Base-by-base conservation (phyloP, 1,284 basidiomycete genomes). In the Trichosporon ovoides region DNA sequence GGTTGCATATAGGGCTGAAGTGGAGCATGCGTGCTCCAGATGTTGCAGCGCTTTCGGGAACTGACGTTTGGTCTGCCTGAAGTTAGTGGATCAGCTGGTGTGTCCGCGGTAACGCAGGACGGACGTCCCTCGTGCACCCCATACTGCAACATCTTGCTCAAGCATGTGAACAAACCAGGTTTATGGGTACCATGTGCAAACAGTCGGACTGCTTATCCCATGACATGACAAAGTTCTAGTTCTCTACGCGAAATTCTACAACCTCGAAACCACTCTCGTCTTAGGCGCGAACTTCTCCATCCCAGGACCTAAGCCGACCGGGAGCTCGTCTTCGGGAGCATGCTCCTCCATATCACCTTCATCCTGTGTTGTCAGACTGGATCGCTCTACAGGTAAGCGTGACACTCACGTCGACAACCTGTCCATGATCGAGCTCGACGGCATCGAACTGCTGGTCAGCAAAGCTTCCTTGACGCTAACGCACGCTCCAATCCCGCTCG, bases 401-500 rank as follows among this genome's bases (percentile, higher is more conserved):
- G 16, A 5, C 3, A 48, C 43, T 28, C 22, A 48, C 43, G 14
- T 73, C 57, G 24, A 77, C 67, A 9, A 77, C 75, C 53, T 77
- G 72, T 20, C 77, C 74, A 36, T 71, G 63, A 6, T 58, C 48
- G 11, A 66, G 57, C 24, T 63, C 66, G 18, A 69, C 73, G 40
- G 75, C 72, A 24, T 60, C 54, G 52, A 76, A 75, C 62, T 69
- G 50, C 4, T 12, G 14, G 35, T 58, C 48, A 46, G 55, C 31
- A 10, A 20, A 7, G 31, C 2, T 18, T 10, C 20, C 9, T 13
- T n/a, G 14, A 4, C 11, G 31, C 13, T n/a, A 2, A 69, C 70
- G 58, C 53, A 70, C 68, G 37, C 65, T 66, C 77, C 77, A 78
- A 59, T 78, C 69, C 18, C 77, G 59, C 64, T 78, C 77, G 0